phyloP scores from a whole-genome alignment of 441 rosid species.

The Francoa sonchifolia region DNA sequence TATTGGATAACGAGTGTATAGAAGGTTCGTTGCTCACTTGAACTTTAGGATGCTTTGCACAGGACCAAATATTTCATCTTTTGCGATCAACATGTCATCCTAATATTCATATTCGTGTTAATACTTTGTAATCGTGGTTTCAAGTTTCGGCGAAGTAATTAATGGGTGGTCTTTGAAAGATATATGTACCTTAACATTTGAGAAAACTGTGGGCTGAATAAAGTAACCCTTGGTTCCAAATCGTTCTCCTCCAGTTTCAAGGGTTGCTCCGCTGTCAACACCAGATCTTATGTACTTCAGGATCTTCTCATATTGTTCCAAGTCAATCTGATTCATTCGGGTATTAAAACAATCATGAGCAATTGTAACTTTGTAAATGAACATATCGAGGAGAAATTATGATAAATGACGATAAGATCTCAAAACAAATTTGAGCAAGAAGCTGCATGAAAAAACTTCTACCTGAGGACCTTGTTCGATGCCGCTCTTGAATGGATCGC shows the following conservation, averaged over 20 bases:
- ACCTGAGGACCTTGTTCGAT: constrained; percentile 93
- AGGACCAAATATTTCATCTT: constrained; percentile 19
- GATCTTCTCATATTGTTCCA: constrained; percentile 18
- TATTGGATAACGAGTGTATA: not conserved
- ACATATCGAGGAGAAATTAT: too few species aligned
- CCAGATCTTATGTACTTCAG: constrained; percentile 17
- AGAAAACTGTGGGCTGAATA: constrained; percentile 20
- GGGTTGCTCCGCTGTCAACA: constrained; percentile 18
- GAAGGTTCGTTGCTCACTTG: constrained; percentile 13
- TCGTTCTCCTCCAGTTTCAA: constrained; percentile 20
- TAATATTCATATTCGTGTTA: not conserved
- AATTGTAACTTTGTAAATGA: too few species aligned
- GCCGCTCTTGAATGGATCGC: constrained; percentile 77
- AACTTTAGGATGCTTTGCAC: constrained; percentile 20
- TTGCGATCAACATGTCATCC: constrained; percentile 19
- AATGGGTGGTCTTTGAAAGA: not conserved
- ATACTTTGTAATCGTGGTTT: not conserved
- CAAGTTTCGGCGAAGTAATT: too few species aligned
- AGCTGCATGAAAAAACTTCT: not conserved
- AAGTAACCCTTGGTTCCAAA: constrained; percentile 15
- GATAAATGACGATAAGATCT: not conserved
- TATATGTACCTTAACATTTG: constrained; percentile 16
- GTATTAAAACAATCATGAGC: too few species aligned
- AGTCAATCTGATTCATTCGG: constrained; percentile 11
- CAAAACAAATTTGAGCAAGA: not conserved